Percentiles rank a stretch among this genome's conserved stretches.
Conservation (phyloP, 23 red algal species). For the Gracilaria caudata region DNA sequence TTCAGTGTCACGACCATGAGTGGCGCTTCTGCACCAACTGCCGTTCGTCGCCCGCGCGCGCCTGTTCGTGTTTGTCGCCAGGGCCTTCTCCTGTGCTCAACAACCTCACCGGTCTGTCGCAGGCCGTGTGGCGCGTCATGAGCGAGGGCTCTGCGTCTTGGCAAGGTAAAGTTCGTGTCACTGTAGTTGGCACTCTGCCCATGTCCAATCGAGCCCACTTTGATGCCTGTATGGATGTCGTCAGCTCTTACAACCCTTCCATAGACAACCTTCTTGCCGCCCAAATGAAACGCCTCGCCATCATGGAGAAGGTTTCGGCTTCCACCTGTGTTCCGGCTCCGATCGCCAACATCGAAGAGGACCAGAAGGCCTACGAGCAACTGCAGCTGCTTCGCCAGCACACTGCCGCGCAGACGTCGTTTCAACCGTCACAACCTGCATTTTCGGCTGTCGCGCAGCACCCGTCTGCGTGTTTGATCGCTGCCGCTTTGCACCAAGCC, state of each 20-base stretch:
- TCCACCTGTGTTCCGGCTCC: conserved; percentile 20
- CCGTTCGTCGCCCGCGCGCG: background rate
- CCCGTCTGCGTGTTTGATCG: background rate
- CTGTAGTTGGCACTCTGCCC: conserved; percentile 28
- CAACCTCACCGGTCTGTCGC: background rate
- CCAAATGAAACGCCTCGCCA: conserved; percentile 52
- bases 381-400: background rate
- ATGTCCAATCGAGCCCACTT: background rate
- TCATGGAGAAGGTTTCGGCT: conserved; percentile 34
- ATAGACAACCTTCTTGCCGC: conserved; percentile 34
- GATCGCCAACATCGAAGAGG: background rate
- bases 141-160: conserved; percentile 30
- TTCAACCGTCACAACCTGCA: background rate
- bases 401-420: background rate
- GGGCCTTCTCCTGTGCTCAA: background rate
- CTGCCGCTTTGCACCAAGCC: no score
- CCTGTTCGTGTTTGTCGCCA: background rate
- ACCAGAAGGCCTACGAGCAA: background rate
- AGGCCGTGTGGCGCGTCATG: conserved; percentile 37
- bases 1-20: conserved; percentile 53
- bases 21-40: conserved; percentile 48
- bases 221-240: conserved; percentile 55
- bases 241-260: conserved; percentile 34
- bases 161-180: conserved; percentile 55
- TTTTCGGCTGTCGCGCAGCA: background rate